Base-by-base conservation (phyloP, 768 basidiomycete genomes). In the Galerina sulciceps region DNA sequence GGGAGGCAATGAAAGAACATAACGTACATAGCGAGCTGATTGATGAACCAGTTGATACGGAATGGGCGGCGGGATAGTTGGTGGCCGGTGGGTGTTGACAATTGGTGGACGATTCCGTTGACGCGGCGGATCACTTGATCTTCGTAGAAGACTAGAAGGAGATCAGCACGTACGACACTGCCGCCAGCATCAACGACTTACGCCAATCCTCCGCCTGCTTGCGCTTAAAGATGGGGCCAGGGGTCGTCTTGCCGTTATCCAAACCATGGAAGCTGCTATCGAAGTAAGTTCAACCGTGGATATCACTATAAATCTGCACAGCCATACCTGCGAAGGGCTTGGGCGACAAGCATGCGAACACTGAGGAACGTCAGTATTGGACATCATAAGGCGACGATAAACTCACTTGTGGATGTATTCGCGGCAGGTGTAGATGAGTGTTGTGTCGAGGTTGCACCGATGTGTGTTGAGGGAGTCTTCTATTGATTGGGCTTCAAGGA, bases 171-270 rank as follows among this genome's bases (percentile, higher is more conserved):
- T 13, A 14, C 13, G 23, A 4, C 14, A 13, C 10, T 20, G 48
- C 45, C 10, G 40, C 10, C 26, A 18, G 38, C 34, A 37, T 15
- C 20, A 14, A 37, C 14, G 6, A 85, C 90, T 70, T 72, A 93
- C 91, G 76, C 91, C 91, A 93, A 65, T 92, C 88, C 63, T 89
- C 85, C 0, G 87, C 86, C 58, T 91, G 88, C 64, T 85, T 84
- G 6, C 85, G 84, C 58, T 84, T 89, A 76, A 90, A 88, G 35
- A 85, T 76, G 20, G 85, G 85, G 20, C 77, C 69, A 41, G 73
- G 71, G 11, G 69, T 63, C 2, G 63, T 61, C n/a, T 66, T 68
- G 23, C 77, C 76, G 44, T 71, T 75, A 48, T 81, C 80, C 42
- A 82, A 73, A 22, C 83, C 82, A 63, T 85, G 84, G 61, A 88